phyloP scores from a whole-genome alignment of 2,329 filamentous ascomycete genomes.

The Xylariaceae sp. region DNA sequence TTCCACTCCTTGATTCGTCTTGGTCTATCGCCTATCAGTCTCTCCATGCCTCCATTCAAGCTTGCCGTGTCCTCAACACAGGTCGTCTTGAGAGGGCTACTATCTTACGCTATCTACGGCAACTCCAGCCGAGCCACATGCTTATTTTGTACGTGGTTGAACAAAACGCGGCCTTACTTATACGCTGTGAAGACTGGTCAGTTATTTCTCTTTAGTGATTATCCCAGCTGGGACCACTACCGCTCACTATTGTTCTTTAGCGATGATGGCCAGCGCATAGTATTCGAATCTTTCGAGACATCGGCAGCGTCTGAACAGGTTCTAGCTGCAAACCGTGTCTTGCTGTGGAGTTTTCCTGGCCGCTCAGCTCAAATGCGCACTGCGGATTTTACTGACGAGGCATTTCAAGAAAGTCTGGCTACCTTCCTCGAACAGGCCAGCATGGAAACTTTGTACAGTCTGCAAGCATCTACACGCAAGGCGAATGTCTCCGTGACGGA shows the following conservation, averaged over 20 bases:
- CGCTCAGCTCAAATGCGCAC: conserved; percentile 40
- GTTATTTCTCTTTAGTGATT: conserved; percentile 1
- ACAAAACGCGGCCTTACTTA: conserved; percentile 28
- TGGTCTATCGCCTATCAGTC: conserved; percentile 20
- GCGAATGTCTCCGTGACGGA: conserved; percentile 46
- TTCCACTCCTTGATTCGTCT: conserved; percentile 2
- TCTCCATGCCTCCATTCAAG: conserved; percentile 15
- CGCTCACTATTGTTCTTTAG: conserved; percentile 4
- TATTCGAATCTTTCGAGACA: conserved; percentile 55
- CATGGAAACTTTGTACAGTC: conserved; percentile 46
- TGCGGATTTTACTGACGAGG: conserved; percentile 32
- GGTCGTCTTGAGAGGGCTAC: conserved; percentile 19
- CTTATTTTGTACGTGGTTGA: conserved; percentile 26
- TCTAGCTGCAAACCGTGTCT: conserved; percentile 40
- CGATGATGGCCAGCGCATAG: conserved; percentile 29
- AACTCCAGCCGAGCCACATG: conserved; percentile 10
- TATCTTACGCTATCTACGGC: conserved; percentile 14
- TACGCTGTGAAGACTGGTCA: conserved; percentile 21
- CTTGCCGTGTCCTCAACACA: conserved; percentile 21
- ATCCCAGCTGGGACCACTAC: not conserved
- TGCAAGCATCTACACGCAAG: conserved; percentile 49
- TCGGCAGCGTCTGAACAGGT: conserved; percentile 46
- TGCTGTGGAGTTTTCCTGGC: conserved; percentile 54
- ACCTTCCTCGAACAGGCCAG: conserved; percentile 53
- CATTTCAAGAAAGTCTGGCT: conserved; percentile 46